Conservation (phyloP, 176 grass and related monocot species). For the Musa beccarii region DNA sequence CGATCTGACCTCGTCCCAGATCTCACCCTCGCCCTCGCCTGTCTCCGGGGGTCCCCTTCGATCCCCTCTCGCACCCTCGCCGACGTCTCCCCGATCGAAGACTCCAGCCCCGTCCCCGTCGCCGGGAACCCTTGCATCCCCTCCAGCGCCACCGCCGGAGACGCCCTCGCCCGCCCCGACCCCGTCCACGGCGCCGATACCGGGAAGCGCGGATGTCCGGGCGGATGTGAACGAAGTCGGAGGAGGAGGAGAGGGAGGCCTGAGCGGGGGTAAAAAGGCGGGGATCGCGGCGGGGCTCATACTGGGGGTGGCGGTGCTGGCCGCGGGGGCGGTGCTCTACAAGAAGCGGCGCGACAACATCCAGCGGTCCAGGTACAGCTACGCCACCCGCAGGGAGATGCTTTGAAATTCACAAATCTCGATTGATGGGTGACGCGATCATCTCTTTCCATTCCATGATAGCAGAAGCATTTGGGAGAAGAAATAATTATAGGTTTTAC, state of each 20-base stretch:
- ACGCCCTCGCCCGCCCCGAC: constrained; percentile 2
- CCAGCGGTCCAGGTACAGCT: constrained; percentile 66
- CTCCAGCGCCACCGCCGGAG: not conserved
- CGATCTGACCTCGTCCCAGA: constrained; percentile 16
- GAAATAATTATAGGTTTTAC: too few relatives aligned
- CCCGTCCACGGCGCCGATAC: constrained; percentile 17
- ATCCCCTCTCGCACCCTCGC: not conserved
- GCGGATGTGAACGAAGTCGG: not conserved
- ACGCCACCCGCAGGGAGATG: constrained; percentile 62
- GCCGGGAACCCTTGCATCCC: not conserved
- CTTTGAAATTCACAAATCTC: constrained; percentile 24
- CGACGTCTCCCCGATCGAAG: not conserved
- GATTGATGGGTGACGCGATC: not conserved
- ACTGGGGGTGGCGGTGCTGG: constrained; percentile 38
- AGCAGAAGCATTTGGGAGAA: too few relatives aligned
- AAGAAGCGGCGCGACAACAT: constrained; percentile 67
- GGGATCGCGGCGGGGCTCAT: constrained; percentile 45
- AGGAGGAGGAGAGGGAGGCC: constrained; percentile 10
- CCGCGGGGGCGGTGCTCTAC: constrained; percentile 40
- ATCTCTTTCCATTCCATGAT: too few relatives aligned
- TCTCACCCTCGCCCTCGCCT: constrained; percentile 2
- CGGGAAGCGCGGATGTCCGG: constrained; percentile 14
- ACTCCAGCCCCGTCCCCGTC: not conserved
- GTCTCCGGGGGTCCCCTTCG: not conserved
- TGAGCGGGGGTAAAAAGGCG: constrained; percentile 49